These are phyloP conservation scores for Paradendryphiella salina DNA, from an alignment of 2,329 filamentous ascomycete species.

Conservation along the genomic window DNA sequence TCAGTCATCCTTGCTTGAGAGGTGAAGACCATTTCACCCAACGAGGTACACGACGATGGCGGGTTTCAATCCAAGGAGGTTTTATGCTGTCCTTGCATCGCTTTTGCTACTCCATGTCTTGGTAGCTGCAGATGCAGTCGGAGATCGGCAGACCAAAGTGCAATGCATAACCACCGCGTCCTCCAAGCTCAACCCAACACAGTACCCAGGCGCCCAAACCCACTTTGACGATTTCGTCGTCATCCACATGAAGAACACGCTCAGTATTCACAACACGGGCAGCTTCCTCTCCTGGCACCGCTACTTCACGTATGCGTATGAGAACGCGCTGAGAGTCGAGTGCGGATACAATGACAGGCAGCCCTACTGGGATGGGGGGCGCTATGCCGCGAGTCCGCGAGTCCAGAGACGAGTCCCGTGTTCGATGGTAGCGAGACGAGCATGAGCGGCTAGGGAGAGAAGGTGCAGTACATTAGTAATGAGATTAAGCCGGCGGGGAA, in stretches of 20 bases:
- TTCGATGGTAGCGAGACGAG: constrained; percentile 61
- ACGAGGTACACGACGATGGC: constrained; percentile 22
- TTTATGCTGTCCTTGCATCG: constrained; percentile 29
- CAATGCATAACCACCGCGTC: constrained; percentile 37
- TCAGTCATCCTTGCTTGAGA: constrained; percentile 14
- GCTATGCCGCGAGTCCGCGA: constrained; percentile 50
- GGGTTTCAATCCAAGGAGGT: constrained; percentile 18
- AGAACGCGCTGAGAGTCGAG: constrained; percentile 48
- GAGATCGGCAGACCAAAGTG: constrained; percentile 36
- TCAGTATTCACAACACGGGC: constrained; percentile 41
- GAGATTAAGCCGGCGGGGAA: constrained; percentile 51
- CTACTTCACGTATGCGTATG: constrained; percentile 49
- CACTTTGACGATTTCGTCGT: constrained; percentile 46
- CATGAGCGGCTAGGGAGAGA: constrained; percentile 53
- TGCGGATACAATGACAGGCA: constrained; percentile 52
- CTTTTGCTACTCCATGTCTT: constrained; percentile 26
- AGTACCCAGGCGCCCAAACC: constrained; percentile 39
- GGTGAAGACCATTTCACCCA: no score
- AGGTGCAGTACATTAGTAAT: constrained; percentile 33
- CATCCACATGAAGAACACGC: constrained; percentile 44
- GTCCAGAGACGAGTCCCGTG: constrained; percentile 55
- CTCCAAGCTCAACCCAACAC: constrained; percentile 23
- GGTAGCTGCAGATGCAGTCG: constrained; percentile 33
- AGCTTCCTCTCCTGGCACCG: constrained; percentile 50
- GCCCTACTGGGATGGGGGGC: constrained; percentile 60